phyloP scores from a whole-genome alignment of 345 rosid species.

The Cardamine resedifolia region DNA sequence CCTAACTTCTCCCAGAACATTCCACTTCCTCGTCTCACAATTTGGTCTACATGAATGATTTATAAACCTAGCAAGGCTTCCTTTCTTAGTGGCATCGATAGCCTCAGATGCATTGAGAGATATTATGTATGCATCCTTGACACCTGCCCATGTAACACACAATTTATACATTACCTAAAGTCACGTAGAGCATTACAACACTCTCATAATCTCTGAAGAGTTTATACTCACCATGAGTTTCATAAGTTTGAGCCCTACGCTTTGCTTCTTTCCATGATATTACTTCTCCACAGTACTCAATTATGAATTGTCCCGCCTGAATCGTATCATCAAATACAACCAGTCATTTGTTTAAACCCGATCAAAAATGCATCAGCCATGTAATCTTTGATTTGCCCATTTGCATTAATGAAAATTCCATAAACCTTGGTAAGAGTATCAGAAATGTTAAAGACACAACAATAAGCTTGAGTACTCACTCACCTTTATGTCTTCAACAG shows the following conservation, averaged over 20 bases:
- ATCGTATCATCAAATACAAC: slow-evolving; percentile 17
- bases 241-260: slow-evolving; percentile 80
- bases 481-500: slow-evolving; percentile 83
- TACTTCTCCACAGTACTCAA: slow-evolving; percentile 99
- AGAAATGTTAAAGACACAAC: neutral
- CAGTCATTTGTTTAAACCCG: neutral
- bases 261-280: slow-evolving; percentile 93
- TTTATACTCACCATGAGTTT: slow-evolving; percentile 54
- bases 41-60: slow-evolving; percentile 98
- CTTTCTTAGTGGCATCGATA: slow-evolving; percentile 90
- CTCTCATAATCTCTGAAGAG: neutral
- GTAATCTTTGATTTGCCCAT: neutral
- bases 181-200: neutral
- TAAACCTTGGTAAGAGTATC: neutral
- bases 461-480: slow-evolving; percentile 7
- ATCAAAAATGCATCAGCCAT: neutral
- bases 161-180: neutral
- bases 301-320: slow-evolving; percentile 83
- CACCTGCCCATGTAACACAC: slow-evolving; percentile 53
- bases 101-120: slow-evolving; percentile 79
- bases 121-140: slow-evolving; percentile 90
- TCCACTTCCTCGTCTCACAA: slow-evolving; percentile 99
- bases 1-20: slow-evolving; percentile 82
- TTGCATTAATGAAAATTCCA: neutral
- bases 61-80: slow-evolving; percentile 92